Base-by-base conservation (phyloP, 768 basidiomycete species). In the Hypholoma fasciculare region DNA sequence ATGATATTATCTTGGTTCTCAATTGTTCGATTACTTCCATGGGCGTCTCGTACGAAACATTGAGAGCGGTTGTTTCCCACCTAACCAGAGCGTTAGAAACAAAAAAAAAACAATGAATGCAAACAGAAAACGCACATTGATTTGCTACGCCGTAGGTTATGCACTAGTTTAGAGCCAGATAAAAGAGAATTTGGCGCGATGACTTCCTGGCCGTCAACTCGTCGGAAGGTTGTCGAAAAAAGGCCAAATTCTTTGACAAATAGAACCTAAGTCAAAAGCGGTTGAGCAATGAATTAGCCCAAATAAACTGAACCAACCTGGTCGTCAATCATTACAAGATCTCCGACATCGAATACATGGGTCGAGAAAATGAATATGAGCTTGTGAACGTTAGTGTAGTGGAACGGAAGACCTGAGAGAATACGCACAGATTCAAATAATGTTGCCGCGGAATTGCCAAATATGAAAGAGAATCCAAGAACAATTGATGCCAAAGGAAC, bases 351-450 rank as follows among this genome's bases (percentile, higher is more conserved):
- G 62, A 89, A 92, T n/a, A 90, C 87, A 66, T 92, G 91, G 0
- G 90, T 92, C 1, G 87, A 88, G 69, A 92, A 91, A 58, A 92
- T 91, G 75, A 92, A 92, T 65, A 92, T 88, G 19, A 92, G 80
- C 89, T 90, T 50, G 16, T 13, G 16, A 30, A 19, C 13, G 14
- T 56, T 16, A 56, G 14, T 7, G 0, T n/a, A 11, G 23, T 34
- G 1, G 3, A 5, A 20, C n/a, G 13, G 47, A 14, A 23, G 30
- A 30, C 54, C 34, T 26, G 16, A 54, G n/a, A 36, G 49, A 17
- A 2, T 11, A 69, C 82, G 55, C 59, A 88, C 88, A 50, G 88
- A 90, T 75, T 91, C 87, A 61, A 92, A 93, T 2, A 92, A 72
- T 0, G 84, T 86, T 61, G 88, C 86, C 1, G 91, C 91, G 1